phyloP scores from a whole-genome alignment of 1,284 basidiomycete species.

The Cryptococcus neoformans region DNA sequence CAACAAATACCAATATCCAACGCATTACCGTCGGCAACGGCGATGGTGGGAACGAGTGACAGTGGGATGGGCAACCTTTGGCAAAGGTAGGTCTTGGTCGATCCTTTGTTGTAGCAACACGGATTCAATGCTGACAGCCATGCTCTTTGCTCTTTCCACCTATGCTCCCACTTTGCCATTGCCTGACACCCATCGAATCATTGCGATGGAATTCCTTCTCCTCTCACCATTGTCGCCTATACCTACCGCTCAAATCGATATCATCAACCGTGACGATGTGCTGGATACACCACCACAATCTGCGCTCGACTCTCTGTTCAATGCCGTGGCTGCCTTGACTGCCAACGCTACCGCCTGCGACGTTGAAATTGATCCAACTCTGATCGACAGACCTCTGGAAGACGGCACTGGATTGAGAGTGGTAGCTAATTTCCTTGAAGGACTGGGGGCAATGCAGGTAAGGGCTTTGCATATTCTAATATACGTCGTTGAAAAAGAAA shows the following conservation, averaged over 20 bases:
- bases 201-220: constrained; percentile 20
- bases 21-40: too few species aligned
- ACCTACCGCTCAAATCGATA: background rate
- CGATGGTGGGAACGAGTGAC: too few species aligned
- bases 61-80: background rate
- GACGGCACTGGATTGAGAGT: background rate
- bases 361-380: background rate
- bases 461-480: background rate
- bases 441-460: background rate
- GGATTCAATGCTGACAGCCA: background rate
- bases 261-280: background rate
- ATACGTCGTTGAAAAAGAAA: constrained; percentile 1
- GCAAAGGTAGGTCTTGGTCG: constrained; percentile 1
- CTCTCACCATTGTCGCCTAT: constrained; percentile 9
- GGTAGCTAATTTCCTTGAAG: constrained; percentile 3
- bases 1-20: too few species aligned
- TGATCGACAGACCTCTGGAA: background rate
- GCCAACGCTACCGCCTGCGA: background rate
- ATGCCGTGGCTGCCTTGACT: background rate
- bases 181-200: background rate
- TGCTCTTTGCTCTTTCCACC: background rate
- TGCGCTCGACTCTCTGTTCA: background rate
- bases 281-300: background rate
- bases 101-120: background rate
- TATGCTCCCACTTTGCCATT: background rate